These are phyloP conservation scores for Aspergillus sergii DNA, from an alignment of 2,329 filamentous ascomycete species.

Conservation along the genomic window DNA sequence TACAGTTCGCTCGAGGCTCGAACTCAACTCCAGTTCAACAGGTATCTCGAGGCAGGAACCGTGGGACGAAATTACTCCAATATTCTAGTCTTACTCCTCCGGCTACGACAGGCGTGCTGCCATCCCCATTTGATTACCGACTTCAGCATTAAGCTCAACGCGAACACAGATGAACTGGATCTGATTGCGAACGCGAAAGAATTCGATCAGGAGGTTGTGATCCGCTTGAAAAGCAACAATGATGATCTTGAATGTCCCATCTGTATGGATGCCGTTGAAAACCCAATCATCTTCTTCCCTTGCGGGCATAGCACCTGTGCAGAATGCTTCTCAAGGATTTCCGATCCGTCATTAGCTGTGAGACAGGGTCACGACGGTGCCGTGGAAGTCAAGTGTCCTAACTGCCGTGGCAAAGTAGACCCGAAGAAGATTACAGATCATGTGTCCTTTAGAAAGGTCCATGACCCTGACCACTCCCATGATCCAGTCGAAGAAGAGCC, in stretches of 20 bases:
- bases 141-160: constrained; percentile 56
- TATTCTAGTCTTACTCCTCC: constrained; percentile 76
- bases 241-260: constrained; percentile 78
- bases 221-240: constrained; percentile 63
- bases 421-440: constrained; percentile 73
- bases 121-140: constrained; percentile 73
- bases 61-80: constrained; percentile 75
- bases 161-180: constrained; percentile 55
- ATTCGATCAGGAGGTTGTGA: constrained; percentile 63
- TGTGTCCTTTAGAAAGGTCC: constrained; percentile 70
- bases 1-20: constrained; percentile 69
- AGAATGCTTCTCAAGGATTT: constrained; percentile 73
- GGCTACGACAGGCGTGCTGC: constrained; percentile 79
- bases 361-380: constrained; percentile 61
- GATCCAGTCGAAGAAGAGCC: constrained; percentile 23
- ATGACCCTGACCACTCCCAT: constrained; percentile 60
- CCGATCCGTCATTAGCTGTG: constrained; percentile 61
- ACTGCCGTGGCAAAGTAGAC: constrained; percentile 70
- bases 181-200: constrained; percentile 65
- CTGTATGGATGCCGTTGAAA: constrained; percentile 74
- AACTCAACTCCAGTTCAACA: constrained; percentile 73
- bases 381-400: constrained; percentile 67
- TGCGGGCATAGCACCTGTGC: constrained; percentile 81
- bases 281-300: constrained; percentile 76
- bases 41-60: constrained; percentile 69